Percentiles rank a stretch among this genome's conserved stretches.
Evolutionary conservation across 2,329 filamentous ascomycete genomes (phyloP).

Genomic region (Trichothecium sympodiale): DNA sequence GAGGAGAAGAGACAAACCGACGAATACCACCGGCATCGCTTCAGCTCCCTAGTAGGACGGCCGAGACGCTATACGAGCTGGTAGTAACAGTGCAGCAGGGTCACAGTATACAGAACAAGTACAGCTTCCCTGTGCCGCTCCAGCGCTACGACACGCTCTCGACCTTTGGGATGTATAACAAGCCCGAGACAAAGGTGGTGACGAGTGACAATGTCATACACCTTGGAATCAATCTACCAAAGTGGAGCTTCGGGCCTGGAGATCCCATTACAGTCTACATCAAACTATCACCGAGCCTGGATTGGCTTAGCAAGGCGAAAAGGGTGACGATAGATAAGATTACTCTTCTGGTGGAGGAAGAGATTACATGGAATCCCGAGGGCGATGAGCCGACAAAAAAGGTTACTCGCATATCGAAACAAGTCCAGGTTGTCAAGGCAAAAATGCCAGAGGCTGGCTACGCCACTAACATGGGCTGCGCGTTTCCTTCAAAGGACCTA

Average conservation of each 20-base stretch:
- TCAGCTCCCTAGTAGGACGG: slow-evolving; percentile 83
- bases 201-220: slow-evolving; percentile 87
- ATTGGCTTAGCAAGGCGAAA: slow-evolving; percentile 83
- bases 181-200: slow-evolving; percentile 76
- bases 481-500: slow-evolving; percentile 83
- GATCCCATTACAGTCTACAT: slow-evolving; percentile 96
- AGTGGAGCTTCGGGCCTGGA: slow-evolving; percentile 92
- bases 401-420: slow-evolving; percentile 74
- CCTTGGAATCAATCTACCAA: slow-evolving; percentile 79
- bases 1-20: slow-evolving; percentile 79
- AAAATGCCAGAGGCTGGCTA: slow-evolving; percentile 87
- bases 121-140: slow-evolving; percentile 81
- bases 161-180: slow-evolving; percentile 99
- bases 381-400: slow-evolving; percentile 91
- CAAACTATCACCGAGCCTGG: slow-evolving; percentile 81
- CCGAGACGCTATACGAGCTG: slow-evolving; percentile 93
- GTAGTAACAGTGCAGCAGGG: slow-evolving; percentile 94
- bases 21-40: slow-evolving; percentile 87
- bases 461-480: slow-evolving; percentile 80
- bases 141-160: slow-evolving; percentile 92
- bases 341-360: slow-evolving; percentile 87
- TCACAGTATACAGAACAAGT: slow-evolving; percentile 76
- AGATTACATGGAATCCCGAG: slow-evolving; percentile 97
- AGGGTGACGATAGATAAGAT: slow-evolving; percentile 92
- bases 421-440: slow-evolving; percentile 68